These are phyloP conservation scores for Penicillium fuscoglaucum DNA, from an alignment of 2,329 filamentous ascomycete species.

Conservation along the genomic window DNA sequence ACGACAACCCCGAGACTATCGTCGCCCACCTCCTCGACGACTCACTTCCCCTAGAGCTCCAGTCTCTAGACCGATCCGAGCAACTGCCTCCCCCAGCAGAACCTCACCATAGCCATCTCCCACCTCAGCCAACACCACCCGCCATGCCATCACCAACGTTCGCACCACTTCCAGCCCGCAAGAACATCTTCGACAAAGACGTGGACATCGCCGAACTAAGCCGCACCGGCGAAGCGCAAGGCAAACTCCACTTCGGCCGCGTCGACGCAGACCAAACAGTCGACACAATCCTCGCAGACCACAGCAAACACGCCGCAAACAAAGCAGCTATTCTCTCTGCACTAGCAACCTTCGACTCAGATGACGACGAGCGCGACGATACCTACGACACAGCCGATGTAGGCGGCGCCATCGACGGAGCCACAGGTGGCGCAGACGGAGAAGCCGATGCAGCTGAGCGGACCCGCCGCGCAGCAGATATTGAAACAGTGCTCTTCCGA, in stretches of 20 bases:
- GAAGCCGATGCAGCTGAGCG: conserved; percentile 58
- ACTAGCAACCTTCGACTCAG: conserved; percentile 82
- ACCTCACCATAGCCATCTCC: conserved; percentile 56
- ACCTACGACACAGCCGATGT: conserved; percentile 94
- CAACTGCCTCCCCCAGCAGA: conserved; percentile 39
- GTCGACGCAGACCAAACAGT: conserved; percentile 61
- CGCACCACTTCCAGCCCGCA: conserved; percentile 48
- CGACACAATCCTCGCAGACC: conserved; percentile 70
- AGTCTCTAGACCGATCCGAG: conserved; percentile 63
- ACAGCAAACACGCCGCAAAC: conserved; percentile 60
- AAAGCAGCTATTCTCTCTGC: conserved; percentile 89
- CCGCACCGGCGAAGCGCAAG: conserved; percentile 55
- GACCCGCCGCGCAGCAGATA: conserved; percentile 38
- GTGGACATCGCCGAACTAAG: conserved; percentile 69
- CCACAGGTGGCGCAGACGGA: conserved; percentile 45
- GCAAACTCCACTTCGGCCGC: conserved; percentile 76
- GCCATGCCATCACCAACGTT: conserved; percentile 31
- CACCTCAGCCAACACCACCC: conserved; percentile 51
- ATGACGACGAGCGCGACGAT: conserved; percentile 95
- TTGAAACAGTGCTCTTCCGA: conserved; percentile 72
- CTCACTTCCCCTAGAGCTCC: conserved; percentile 69
- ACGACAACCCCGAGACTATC: conserved; percentile 73
- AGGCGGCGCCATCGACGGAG: conserved; percentile 77
- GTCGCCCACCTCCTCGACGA: conserved; percentile 79
- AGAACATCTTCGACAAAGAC: conserved; percentile 78